A percentile compares a stretch with the other conserved stretches of the same genome.
Evolutionary conservation across 2,329 filamentous ascomycete species (phyloP).

Genomic region (Aspergillus novoparasiticus): DNA sequence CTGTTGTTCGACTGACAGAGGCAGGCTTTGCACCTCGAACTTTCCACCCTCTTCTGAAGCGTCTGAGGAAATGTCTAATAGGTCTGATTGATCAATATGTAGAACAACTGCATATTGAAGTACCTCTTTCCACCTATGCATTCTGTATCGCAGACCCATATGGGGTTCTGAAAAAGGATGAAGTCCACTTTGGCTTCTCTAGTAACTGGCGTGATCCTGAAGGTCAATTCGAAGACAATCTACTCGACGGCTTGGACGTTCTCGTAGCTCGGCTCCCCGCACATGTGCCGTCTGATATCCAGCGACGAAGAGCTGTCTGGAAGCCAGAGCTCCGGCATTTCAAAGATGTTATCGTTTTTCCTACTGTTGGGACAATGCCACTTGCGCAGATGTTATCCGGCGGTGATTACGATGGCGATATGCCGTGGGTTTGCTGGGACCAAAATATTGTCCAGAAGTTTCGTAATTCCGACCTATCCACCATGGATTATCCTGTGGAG

Average conservation of each 20-base stretch:
- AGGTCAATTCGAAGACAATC: constrained; percentile 42
- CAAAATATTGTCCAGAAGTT: constrained; percentile 54
- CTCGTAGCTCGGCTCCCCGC: constrained; percentile 62
- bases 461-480: constrained; percentile 53
- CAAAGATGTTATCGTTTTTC: constrained; percentile 61
- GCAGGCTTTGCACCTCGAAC: constrained; percentile 51
- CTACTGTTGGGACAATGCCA: constrained; percentile 54
- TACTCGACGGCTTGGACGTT: constrained; percentile 53
- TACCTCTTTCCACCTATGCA: constrained; percentile 56
- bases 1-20: constrained; percentile 42
- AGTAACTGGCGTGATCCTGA: constrained; percentile 42
- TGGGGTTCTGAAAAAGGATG: constrained; percentile 53
- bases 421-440: constrained; percentile 64
- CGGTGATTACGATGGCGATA: constrained; percentile 68
- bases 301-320: constrained; percentile 54
- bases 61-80: constrained; percentile 42
- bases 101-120: constrained; percentile 50
- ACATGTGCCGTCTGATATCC: constrained; percentile 61
- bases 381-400: constrained; percentile 63
- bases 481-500: constrained; percentile 35
- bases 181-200: constrained; percentile 60
- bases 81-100: constrained; percentile 46
- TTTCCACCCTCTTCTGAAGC: constrained; percentile 44
- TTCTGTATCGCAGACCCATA: constrained; percentile 61
- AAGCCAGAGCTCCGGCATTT: constrained; percentile 56